phyloP scores from a whole-genome alignment of 768 basidiomycete genomes.

The Macrolepiota albuminosa region DNA sequence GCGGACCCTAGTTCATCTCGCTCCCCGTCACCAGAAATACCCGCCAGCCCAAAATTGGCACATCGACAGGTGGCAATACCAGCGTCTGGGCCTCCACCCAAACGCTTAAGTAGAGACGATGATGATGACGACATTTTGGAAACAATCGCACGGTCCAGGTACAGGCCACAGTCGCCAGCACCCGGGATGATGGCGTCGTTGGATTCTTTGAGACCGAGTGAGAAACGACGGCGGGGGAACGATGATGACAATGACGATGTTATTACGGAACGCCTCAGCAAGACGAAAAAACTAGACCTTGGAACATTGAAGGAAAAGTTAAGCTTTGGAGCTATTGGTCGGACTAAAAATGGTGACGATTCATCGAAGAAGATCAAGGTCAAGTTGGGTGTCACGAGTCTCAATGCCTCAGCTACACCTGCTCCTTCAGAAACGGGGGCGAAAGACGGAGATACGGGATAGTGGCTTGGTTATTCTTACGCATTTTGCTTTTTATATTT shows the following conservation, averaged over 20 bases:
- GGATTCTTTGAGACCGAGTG: slow-evolving; percentile 49
- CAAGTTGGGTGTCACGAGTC: slow-evolving; percentile 51
- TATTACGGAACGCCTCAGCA: slow-evolving; percentile 57
- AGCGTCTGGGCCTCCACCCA: slow-evolving; percentile 37
- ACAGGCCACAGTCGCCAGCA: slow-evolving; percentile 34
- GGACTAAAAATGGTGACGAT: slow-evolving; percentile 45
- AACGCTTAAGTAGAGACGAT: slow-evolving; percentile 33
- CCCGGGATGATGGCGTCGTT: slow-evolving; percentile 29
- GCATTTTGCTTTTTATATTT: slow-evolving; percentile 2
- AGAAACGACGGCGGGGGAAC: slow-evolving; percentile 67
- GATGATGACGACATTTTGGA: slow-evolving; percentile 62
- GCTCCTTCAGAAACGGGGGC: slow-evolving; percentile 57
- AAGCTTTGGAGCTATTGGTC: slow-evolving; percentile 21
- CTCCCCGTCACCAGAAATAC: slow-evolving; percentile 28
- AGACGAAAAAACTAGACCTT: slow-evolving; percentile 51
- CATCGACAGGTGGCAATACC: slow-evolving; percentile 31
- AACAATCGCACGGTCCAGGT: slow-evolving; percentile 38
- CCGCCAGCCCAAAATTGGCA: slow-evolving; percentile 31
- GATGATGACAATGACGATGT: slow-evolving; percentile 76
- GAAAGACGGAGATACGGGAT: slow-evolving; percentile 77
- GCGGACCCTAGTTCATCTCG: slow-evolving; percentile 19
- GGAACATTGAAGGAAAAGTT: slow-evolving; percentile 38
- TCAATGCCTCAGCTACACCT: slow-evolving; percentile 30
- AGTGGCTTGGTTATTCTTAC: slow-evolving; percentile 15
- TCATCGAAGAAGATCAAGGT: slow-evolving; percentile 74